Evolutionary conservation across 2,329 filamentous ascomycete genomes (phyloP), one percentile per base, ranked within the genome.

Genomic region (Pseudopithomyces maydicus): DNA sequence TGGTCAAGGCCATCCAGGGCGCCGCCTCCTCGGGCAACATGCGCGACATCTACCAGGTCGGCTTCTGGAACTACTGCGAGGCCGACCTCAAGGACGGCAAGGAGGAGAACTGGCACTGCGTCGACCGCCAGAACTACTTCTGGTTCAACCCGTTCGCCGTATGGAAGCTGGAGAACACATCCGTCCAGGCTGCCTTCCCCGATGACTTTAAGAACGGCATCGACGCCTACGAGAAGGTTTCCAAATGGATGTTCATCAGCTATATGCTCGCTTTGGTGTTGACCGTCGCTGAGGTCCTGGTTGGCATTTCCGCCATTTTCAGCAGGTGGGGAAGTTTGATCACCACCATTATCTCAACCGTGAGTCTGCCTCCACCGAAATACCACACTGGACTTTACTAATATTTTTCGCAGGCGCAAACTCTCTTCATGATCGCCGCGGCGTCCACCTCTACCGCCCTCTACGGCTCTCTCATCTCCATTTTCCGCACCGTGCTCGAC

Each of bases 1-100:
- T 82, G 23, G 64, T 76, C 63, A 22, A 71, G 38, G 67, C 81
- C 12, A 73, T 82, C 53, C 67, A 77, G 11, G 67, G 72, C 49
- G 70, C 73, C 41, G 68, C 75, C 35, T 65, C 71, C 5, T 64
- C 72, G 7, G 66, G 74, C 42, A 68, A 69, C 35, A 50, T 97
- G 57, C 85, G 84, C 69, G 87, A 94, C 72, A 82, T 87, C 70
- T 98, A 97, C 84, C 85, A 90, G 59, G 82, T 98, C 72, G 86
- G 85, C 71, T 83, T 98, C 36, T 96, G 91, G 90, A 90, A 90
- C 73, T 97, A 92, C 84, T 98, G 95, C 84, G 80, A 81, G 55
- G 86, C 84, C 52, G 78, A 82, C 49, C 83, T 84, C 63, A 81
- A 81, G 67, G 81, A 83, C 61, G 80, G 73, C 47, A 70, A 73